Percentiles rank a stretch among this genome's conserved stretches.
phyloP scores from a whole-genome alignment of 441 rosid genomes.

The Brassica balearica region DNA sequence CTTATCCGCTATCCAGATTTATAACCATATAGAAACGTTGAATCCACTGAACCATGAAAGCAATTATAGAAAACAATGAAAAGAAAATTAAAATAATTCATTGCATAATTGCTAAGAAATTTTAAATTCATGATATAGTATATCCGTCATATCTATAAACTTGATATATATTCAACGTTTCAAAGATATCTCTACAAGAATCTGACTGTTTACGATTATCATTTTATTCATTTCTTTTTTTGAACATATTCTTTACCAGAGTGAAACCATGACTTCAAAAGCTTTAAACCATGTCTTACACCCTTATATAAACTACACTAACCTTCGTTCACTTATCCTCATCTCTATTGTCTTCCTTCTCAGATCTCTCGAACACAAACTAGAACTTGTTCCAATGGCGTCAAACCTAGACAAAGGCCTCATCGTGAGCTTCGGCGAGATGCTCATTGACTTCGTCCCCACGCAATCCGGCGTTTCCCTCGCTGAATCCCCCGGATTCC shows the following conservation, averaged over 20 bases:
- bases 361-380: slow-evolving; percentile 1
- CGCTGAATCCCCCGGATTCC: slow-evolving; percentile 52
- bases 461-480: slow-evolving; percentile 56
- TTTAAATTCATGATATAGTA: background rate
- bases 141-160: slow-evolving; percentile 1
- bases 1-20: slow-evolving; percentile 1
- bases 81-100: background rate
- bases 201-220: slow-evolving; percentile 14
- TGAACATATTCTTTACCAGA: background rate
- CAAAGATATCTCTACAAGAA: background rate
- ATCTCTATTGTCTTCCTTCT: slow-evolving; percentile 10
- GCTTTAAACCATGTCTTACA: slow-evolving; percentile 22
- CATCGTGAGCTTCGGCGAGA: slow-evolving; percentile 57
- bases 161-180: slow-evolving; percentile 3
- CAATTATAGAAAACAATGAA: slow-evolving; percentile 1
- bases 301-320: slow-evolving; percentile 33
- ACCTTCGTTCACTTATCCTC: slow-evolving; percentile 13
- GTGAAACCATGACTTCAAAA: slow-evolving; percentile 35
- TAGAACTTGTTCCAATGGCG: slow-evolving; percentile 48
- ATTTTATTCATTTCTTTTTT: background rate
- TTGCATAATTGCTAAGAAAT: slow-evolving; percentile 16
- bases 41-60: slow-evolving; percentile 10
- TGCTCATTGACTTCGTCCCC: slow-evolving; percentile 65
- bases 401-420: slow-evolving; percentile 43
- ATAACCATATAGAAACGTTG: slow-evolving; percentile 18